Conservation (phyloP, 2,329 filamentous ascomycete genomes). For the Cytospora piceicola region DNA sequence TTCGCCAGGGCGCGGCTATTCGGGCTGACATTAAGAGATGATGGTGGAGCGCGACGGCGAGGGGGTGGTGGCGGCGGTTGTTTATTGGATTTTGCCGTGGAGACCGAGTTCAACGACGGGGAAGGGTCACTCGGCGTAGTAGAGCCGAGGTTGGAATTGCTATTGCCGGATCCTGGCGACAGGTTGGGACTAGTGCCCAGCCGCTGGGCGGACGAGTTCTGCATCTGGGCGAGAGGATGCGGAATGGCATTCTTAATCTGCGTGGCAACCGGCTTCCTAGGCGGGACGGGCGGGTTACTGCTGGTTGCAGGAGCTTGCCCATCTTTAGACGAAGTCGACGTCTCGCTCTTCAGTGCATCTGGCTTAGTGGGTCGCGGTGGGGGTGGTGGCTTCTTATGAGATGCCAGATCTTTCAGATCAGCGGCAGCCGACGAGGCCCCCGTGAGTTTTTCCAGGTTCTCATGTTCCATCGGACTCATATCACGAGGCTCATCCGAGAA, state of each 20-base stretch:
- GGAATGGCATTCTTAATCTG: constrained; percentile 34
- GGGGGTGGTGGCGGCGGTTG: constrained; percentile 50
- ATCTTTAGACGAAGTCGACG: constrained; percentile 37
- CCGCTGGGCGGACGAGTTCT: constrained; percentile 45
- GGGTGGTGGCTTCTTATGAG: constrained; percentile 41
- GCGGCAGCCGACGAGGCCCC: constrained; percentile 15
- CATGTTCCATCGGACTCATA: constrained; percentile 41
- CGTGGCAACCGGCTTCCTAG: constrained; percentile 40
- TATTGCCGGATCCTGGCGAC: constrained; percentile 23
- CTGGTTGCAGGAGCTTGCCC: constrained; percentile 34
- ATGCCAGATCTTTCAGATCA: constrained; percentile 25
- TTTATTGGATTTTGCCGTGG: constrained; percentile 24
- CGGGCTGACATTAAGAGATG: constrained; percentile 41
- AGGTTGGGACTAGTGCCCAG: constrained; percentile 33
- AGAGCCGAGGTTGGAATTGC: constrained; percentile 30
- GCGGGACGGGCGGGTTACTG: constrained; percentile 40
- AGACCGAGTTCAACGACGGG: constrained; percentile 18
- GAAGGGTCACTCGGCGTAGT: constrained; percentile 24
- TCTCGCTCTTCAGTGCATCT: constrained; percentile 52
- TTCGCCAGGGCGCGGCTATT: constrained; percentile 39
- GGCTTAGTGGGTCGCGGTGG: constrained; percentile 65
- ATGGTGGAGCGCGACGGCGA: constrained; percentile 48
- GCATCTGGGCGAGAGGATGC: constrained; percentile 48
- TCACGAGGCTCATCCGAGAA: constrained; percentile 57
- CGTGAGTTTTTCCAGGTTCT: constrained; percentile 38